Evolutionary conservation across 805 yeast species (phyloP), one percentile per base, ranked within the genome.

Genomic region (Diddensiella transvaalensis): DNA sequence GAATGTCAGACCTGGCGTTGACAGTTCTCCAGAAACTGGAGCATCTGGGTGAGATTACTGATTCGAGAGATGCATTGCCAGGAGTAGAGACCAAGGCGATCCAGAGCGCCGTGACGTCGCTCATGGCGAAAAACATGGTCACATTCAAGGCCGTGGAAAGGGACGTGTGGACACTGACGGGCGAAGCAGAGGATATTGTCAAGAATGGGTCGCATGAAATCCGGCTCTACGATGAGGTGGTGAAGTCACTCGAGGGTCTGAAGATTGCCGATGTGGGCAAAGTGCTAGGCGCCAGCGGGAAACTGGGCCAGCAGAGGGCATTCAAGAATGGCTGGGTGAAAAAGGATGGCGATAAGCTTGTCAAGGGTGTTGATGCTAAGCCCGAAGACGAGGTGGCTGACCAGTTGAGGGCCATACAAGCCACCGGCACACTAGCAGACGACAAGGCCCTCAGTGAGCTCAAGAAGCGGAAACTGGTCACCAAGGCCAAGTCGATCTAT

Each of bases 251-350:
- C 44, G 95, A 85, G 49, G 89, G 91, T 32, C 75, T 93, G 60
- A 87, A 85, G 63, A 82, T 93, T 59, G 66, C 85, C 21, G 97
- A 91, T 17, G 69, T 71, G 30, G 60, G 60, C 44, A 65, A 81
- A 48, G 77, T 83, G 56, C 73, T 91, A 70, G 97, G 97, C 48
- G 72, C 80, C 45, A 40, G 52, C 19, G 98, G 97, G 54, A 83
- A 83, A 59, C 77, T 91, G 55, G 99, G 99, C 54, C 99, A 93
- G 72, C 96, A 95, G 59, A 83, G 90, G 62, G 99, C 98, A 15
- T 95, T 93, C 78, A 91, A 89, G 70, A 90, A 90, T 67, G 95
- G 95, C 37, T 93, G 99, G 99, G 83, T 93, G 60, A 72, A 78
- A 55, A 93, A 95, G 67, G 86, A 84, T 50, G 95, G 91, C 49